These are phyloP conservation scores for Pichia sp. DNA, from an alignment of 1,139 yeast species.

Conservation along the genomic window DNA sequence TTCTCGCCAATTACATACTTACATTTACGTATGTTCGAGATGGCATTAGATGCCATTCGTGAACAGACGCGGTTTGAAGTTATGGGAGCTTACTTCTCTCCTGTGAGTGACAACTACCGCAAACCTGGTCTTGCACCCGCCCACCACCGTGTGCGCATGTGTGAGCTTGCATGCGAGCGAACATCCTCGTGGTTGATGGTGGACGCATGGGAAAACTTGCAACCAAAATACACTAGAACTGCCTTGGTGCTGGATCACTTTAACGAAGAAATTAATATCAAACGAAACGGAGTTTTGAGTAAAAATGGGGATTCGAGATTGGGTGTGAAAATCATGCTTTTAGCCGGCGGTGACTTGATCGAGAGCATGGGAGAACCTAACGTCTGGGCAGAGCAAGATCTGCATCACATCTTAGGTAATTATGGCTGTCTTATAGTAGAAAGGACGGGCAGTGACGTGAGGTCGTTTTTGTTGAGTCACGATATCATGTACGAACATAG, in stretches of 20 bases:
- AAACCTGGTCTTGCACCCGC: constrained; percentile 92
- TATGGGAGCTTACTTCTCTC: constrained; percentile 96
- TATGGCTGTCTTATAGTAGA: constrained; percentile 96
- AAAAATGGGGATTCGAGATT: constrained; percentile 56
- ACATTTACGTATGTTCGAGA: constrained; percentile 95
- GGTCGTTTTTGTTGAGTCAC: constrained; percentile 84
- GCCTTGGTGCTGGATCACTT: constrained; percentile 95
- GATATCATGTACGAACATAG: constrained; percentile 97
- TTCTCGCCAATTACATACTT: constrained; percentile 93
- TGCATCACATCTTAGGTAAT: constrained; percentile 90
- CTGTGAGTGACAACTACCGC: constrained; percentile 89
- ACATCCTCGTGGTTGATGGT: constrained; percentile 98
- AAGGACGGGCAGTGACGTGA: constrained; percentile 93
- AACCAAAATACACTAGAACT: constrained; percentile 86
- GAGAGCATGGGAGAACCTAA: constrained; percentile 99
- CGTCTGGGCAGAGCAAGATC: constrained; percentile 96
- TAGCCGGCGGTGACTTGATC: constrained; percentile 96
- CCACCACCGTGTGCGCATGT: constrained; percentile 90
- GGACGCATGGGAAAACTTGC: constrained; percentile 98
- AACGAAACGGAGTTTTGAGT: constrained; percentile 72
- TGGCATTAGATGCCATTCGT: constrained; percentile 88
- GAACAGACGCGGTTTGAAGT: constrained; percentile 94
- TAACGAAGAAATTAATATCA: constrained; percentile 88
- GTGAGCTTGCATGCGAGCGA: constrained; percentile 95
- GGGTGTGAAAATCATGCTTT: constrained; percentile 90